Evolutionary conservation across 257 asterid species (phyloP), one percentile per base, ranked within the genome.

Genomic region (Nyctanthes arbortristis): DNA sequence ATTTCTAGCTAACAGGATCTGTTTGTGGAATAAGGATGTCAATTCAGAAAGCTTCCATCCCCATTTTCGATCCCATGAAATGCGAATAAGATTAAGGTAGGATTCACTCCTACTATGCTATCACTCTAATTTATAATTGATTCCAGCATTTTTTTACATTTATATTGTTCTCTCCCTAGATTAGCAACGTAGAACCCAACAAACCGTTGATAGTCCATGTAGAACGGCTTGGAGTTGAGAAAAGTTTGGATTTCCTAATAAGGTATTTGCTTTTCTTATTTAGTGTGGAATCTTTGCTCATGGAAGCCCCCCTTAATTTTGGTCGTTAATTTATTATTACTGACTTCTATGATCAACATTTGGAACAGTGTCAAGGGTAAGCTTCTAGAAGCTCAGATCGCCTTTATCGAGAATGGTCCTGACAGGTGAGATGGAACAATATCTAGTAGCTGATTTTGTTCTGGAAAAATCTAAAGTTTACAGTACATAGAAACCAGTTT

Each of bases 1-100:
- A 47, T 47, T 69, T 65, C 61, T 91, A 89, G 97, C 79, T 30
- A 84, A 85, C 84, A 82, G 77, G 79, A 85, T 90, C 63, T 97
- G 98, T 56, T 89, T 90, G 25, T 93, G 98, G 98, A 88, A 87
- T 70, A 93, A 93, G 89, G 98, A 97, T 65, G 97, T 90, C 20
- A 97, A 93, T 82, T 90, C 97, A 6, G 97, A 90, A 70, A 90
- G 96, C 80, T 93, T 93, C 68, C 86, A 90, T 61, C 98, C 98
- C 9, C 77, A 75, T 61, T 90, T 82, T 78, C 82, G 77, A 64
- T 80, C 85, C 54, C 80, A 78, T 1, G 96, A 87, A 73, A 93
- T 93, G 98, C 86, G 98, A 61, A 25, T 78, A 37, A 80, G 87
- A 75, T 75, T 93, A 68, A 88, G 97, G 96, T 87, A 40, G 64